These are phyloP conservation scores for Capronia americana DNA, from an alignment of 2,329 filamentous ascomycete genomes.

Conservation along the genomic window DNA sequence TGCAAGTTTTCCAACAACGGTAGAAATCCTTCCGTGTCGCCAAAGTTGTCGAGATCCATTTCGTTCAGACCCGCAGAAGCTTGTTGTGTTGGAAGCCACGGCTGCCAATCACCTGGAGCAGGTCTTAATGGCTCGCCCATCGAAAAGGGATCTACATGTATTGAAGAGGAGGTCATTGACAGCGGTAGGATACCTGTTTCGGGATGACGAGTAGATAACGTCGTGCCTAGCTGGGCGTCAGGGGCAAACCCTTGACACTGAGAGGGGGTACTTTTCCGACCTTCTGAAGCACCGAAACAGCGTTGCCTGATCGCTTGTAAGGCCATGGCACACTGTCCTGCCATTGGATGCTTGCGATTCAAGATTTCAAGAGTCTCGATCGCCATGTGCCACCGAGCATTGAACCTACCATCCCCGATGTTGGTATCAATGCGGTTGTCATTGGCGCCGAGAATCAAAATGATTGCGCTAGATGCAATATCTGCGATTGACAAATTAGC, in stretches of 20 bases:
- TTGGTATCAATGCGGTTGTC: background rate
- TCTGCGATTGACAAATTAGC: background rate
- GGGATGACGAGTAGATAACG: background rate
- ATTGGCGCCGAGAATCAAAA: background rate
- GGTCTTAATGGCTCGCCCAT: background rate
- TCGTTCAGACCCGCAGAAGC: slow-evolving; percentile 9
- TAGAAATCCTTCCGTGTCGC: background rate
- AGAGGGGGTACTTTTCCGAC: no score
- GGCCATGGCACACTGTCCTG: slow-evolving; percentile 9
- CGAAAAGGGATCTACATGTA: no score
- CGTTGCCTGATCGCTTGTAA: slow-evolving; percentile 13
- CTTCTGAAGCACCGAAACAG: background rate
- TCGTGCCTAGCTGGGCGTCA: background rate
- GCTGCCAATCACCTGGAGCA: background rate
- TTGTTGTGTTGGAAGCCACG: background rate
- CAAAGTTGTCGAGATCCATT: slow-evolving; percentile 6
- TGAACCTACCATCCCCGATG: background rate
- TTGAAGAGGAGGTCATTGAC: no score
- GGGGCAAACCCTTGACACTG: no score
- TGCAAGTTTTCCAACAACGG: slow-evolving; percentile 13
- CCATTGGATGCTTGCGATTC: slow-evolving; percentile 9
- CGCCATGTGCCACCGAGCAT: background rate
- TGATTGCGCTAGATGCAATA: background rate
- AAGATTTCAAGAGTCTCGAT: slow-evolving; percentile 4
- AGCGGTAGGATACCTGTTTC: background rate